These are phyloP conservation scores for Tilletia setariae DNA, from an alignment of 1,284 basidiomycete genomes.

Conservation along the genomic window DNA sequence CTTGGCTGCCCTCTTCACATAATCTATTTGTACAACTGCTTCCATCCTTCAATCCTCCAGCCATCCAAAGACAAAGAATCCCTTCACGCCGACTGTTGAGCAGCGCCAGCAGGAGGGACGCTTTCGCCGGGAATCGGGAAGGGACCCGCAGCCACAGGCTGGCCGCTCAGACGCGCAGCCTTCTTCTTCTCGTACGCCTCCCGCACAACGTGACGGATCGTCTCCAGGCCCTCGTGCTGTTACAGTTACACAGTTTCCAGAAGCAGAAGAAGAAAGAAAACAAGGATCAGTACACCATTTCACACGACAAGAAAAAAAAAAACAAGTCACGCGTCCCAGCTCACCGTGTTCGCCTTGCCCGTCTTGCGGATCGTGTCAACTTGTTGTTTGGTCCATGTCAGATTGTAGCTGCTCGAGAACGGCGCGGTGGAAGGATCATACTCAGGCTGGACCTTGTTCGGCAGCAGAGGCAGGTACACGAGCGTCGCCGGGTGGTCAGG, in stretches of 20 bases:
- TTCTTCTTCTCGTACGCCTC: conserved; percentile 28
- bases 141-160: too few relatives aligned
- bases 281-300: not conserved
- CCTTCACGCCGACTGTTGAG: too few relatives aligned
- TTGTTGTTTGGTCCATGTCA: conserved; percentile 29
- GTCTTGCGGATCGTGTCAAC: conserved; percentile 28
- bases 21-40: too few relatives aligned
- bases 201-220: conserved; percentile 22
- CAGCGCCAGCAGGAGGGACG: too few relatives aligned
- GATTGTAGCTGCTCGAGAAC: conserved; percentile 28
- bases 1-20: too few relatives aligned
- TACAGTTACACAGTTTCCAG: not conserved
- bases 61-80: too few relatives aligned
- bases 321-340: not conserved
- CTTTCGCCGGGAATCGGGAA: too few relatives aligned
- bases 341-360: conserved; percentile 26
- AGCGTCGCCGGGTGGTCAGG: conserved; percentile 18
- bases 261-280: not conserved
- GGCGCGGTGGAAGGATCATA: conserved; percentile 29
- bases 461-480: conserved; percentile 21
- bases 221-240: conserved; percentile 18
- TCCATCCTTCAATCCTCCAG: too few relatives aligned
- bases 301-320: too few relatives aligned
- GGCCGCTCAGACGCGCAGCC: conserved; percentile 16
- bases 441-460: conserved; percentile 20